These are phyloP conservation scores for Gonapodya prolifera DNA, from an alignment of 192 early-diverging fungal species.

Conservation along the genomic window DNA sequence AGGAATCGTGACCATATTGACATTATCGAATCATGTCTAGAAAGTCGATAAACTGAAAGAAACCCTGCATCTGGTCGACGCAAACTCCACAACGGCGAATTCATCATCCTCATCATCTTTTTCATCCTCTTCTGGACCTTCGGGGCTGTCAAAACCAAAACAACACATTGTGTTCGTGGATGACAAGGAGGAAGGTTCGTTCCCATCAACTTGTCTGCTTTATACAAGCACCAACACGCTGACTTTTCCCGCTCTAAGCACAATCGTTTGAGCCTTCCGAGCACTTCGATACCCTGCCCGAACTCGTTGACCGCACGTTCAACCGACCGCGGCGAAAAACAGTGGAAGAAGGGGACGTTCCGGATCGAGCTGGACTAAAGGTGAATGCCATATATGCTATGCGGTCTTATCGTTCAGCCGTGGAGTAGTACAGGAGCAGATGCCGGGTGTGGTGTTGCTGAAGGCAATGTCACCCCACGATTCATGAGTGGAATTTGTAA, in stretches of 20 bases:
- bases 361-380: conserved; percentile 9
- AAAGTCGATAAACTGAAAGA: conserved; percentile 67
- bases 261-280: conserved; percentile 61
- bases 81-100: conserved; percentile 12
- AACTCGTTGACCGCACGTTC: conserved; percentile 64
- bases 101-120: background rate
- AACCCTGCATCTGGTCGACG: conserved; percentile 49
- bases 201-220: background rate
- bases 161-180: conserved; percentile 69
- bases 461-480: background rate
- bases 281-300: conserved; percentile 70
- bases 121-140: background rate
- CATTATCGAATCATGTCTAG: conserved; percentile 10
- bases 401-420: too few species aligned
- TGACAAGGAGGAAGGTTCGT: conserved; percentile 39
- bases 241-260: conserved; percentile 21
- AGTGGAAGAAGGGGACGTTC: conserved; percentile 30
- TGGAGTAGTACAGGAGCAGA: too few species aligned
- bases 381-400: background rate
- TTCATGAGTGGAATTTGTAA: background rate
- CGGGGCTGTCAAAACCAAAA: conserved; percentile 18
- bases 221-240: background rate
- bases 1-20: background rate
- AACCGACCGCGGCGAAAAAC: conserved; percentile 59
- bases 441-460: too few species aligned